Conservation (phyloP, 1,284 basidiomycete genomes). For the Vanrija sp. region DNA sequence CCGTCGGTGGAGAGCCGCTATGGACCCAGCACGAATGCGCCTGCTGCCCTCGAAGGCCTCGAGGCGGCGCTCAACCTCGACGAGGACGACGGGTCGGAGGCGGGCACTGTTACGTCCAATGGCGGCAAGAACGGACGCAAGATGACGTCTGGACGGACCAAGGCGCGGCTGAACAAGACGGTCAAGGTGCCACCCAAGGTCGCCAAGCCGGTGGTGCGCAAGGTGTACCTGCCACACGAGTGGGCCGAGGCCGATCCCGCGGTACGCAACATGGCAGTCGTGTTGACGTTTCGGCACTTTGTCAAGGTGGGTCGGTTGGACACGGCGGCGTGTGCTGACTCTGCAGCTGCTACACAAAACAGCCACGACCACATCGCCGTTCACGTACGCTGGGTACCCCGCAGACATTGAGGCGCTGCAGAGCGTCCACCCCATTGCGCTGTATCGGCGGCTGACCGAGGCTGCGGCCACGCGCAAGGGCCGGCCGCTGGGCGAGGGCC, state of each 20-base stretch:
- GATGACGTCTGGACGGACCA: constrained; percentile 14
- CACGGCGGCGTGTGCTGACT: neutral
- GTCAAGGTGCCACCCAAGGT: constrained; percentile 21
- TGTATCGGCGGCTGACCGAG: constrained; percentile 46
- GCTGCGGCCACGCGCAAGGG: constrained; percentile 28
- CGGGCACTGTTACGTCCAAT: constrained; percentile 7
- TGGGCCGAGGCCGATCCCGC: constrained; percentile 43
- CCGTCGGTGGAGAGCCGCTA: constrained; percentile 41
- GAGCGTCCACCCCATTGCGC: constrained; percentile 43
- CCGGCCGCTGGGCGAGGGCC: constrained; percentile 16
- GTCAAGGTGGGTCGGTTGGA: constrained; percentile 42
- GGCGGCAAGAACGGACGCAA: constrained; percentile 19
- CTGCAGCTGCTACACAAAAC: constrained; percentile 43
- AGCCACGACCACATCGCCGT: constrained; percentile 43
- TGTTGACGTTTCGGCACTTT: constrained; percentile 48
- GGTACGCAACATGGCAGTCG: constrained; percentile 45
- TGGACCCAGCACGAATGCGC: constrained; percentile 38
- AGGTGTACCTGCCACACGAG: constrained; percentile 40
- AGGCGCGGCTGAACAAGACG: constrained; percentile 20
- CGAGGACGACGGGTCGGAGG: constrained; percentile 18
- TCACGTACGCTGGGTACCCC: constrained; percentile 42
- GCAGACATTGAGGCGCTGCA: constrained; percentile 41
- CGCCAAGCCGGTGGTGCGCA: constrained; percentile 6
- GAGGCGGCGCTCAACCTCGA: constrained; percentile 22
- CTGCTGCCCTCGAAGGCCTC: constrained; percentile 39